Evolutionary conservation across 1,284 basidiomycete genomes (phyloP), one percentile per base, ranked within the genome.

Genomic region (Irpex sp.): DNA sequence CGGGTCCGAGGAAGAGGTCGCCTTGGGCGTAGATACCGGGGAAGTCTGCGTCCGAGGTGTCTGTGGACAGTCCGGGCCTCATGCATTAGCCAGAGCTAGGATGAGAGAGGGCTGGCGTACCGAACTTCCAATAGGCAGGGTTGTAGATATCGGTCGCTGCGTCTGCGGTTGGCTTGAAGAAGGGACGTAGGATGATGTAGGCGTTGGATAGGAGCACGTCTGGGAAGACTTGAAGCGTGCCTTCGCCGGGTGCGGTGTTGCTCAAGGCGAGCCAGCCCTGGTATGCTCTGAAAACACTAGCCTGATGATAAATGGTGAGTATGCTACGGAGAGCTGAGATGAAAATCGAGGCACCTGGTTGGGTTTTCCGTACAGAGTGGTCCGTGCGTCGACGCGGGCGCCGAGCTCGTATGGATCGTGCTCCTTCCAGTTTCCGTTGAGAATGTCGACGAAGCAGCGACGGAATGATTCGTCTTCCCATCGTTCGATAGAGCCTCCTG

Each of bases 401-500:
- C 40, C 40, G 40, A 44, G 40, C 1, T 44, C 40, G 40, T 44
- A 44, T 5, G 40, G 40, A 44, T 44, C 40, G 15, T 44, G 40
- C 15, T 44, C 40, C 5, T 44, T 44, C 40, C 40, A 94, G 40
- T 86, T 76, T 0, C 91, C 91, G 13, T 74, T 72, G 15, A 95
- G 77, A 61, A 95, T 92, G 58, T 85, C 80, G 2, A 75, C 74
- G 72, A 89, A 94, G 67, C 85, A 88, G 2, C 76, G 78, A 44
- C 91, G 81, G 76, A 94, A 92, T 1, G 72, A 75, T 4, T 82
- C 75, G 70, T 95, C 92, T 73, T 96, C 92, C 93, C 93, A 95
- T 26, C 92, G 80, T 75, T 96, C 94, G 36, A 95, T 88, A 0
- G 85, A 77, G 1, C 92, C 93, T 8, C 93, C 86, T 88, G 64